Evolutionary conservation across 2,329 filamentous ascomycete species (phyloP).

Genomic region (Peltaster fructicola): DNA sequence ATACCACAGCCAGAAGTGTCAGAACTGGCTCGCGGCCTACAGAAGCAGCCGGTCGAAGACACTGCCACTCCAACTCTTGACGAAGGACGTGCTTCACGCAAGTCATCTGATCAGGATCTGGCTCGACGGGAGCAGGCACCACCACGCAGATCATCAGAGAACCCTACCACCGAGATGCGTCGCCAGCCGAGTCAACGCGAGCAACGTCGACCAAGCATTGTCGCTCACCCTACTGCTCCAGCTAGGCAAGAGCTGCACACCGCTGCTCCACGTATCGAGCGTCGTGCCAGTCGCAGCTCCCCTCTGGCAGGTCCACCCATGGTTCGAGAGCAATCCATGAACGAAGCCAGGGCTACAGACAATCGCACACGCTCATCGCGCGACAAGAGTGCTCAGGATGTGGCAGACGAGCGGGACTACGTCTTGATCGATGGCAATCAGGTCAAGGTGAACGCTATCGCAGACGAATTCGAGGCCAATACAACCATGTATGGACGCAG

Average conservation of each 20-base stretch:
- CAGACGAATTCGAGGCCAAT: constrained; percentile 80
- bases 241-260: constrained; percentile 20
- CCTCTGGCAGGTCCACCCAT: constrained; percentile 25
- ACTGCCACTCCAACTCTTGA: constrained; percentile 1
- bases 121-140: constrained; percentile 4
- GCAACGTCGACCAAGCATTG: constrained; percentile 25
- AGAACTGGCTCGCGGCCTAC: constrained; percentile 16
- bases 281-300: constrained; percentile 37
- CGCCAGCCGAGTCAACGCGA: constrained; percentile 22
- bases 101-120: constrained; percentile 13
- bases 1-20: constrained; percentile 12
- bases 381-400: constrained; percentile 62
- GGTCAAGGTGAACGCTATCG: constrained; percentile 92
- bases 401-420: constrained; percentile 83
- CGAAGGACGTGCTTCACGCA: constrained; percentile 7
- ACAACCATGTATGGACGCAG: constrained; percentile 41
- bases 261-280: constrained; percentile 30
- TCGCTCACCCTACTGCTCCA: constrained; percentile 28
- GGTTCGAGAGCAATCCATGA: constrained; percentile 26
- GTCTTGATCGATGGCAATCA: constrained; percentile 89
- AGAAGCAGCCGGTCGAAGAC: too few species aligned
- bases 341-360: constrained; percentile 6
- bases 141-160: constrained; percentile 2
- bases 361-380: constrained; percentile 26
- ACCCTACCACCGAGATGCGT: constrained; percentile 11